phyloP scores from a whole-genome alignment of 1,284 basidiomycete species.

The Moniliophthora roreri region DNA sequence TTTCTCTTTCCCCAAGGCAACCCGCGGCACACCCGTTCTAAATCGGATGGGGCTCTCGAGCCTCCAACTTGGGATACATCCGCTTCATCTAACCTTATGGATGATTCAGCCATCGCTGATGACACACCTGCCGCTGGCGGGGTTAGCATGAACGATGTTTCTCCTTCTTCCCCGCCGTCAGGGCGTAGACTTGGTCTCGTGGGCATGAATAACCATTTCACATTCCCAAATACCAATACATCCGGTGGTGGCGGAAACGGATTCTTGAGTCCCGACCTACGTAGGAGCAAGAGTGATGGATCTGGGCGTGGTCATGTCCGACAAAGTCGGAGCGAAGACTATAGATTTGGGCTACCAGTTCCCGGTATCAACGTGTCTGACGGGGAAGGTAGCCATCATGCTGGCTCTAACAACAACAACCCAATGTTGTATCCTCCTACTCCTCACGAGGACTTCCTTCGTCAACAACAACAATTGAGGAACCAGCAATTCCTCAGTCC shows the following conservation, averaged over 20 bases:
- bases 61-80: constrained; percentile 35
- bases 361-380: constrained; percentile 11
- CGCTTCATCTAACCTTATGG: constrained; percentile 19
- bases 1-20: constrained; percentile 31
- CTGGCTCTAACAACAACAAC: neutral
- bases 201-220: constrained; percentile 23
- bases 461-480: constrained; percentile 24
- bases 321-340: constrained; percentile 54
- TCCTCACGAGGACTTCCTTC: constrained; percentile 41
- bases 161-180: constrained; percentile 27
- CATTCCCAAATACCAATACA: constrained; percentile 24
- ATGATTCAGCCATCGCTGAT: constrained; percentile 27
- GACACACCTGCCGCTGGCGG: constrained; percentile 22
- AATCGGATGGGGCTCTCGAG: constrained; percentile 60
- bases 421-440: constrained; percentile 38
- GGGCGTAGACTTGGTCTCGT: constrained; percentile 24
- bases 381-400: constrained; percentile 7
- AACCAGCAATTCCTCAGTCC: constrained; percentile 18
- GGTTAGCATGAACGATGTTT: constrained; percentile 50
- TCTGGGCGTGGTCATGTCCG: constrained; percentile 42
- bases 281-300: constrained; percentile 55
- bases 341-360: constrained; percentile 23
- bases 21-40: constrained; percentile 49
- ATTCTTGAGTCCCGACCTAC: constrained; percentile 52
- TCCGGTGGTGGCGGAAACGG: constrained; percentile 22